Evolutionary conservation across 2,329 filamentous ascomycete species (phyloP).

Genomic region (Aureobasidium sp.): DNA sequence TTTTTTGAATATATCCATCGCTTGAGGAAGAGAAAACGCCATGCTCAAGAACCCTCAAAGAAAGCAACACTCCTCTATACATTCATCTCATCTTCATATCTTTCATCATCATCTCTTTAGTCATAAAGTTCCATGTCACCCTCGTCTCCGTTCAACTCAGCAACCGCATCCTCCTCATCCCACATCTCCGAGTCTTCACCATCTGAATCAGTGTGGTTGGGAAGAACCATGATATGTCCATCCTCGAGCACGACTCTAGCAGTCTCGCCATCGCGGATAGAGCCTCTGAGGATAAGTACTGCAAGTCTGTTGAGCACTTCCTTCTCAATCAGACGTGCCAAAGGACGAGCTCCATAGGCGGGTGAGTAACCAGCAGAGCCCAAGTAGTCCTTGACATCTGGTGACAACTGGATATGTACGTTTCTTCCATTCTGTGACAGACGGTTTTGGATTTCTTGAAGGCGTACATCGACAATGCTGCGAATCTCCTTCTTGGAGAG

Average conservation of each 20-base stretch:
- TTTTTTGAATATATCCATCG: not conserved
- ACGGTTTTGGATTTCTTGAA: constrained; percentile 84
- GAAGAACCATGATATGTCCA: constrained; percentile 70
- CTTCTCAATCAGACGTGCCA: constrained; percentile 88
- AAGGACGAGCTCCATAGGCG: constrained; percentile 84
- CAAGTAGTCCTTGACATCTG: constrained; percentile 87
- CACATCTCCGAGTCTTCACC: constrained; percentile 58
- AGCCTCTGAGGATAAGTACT: constrained; percentile 80
- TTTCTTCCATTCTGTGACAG: constrained; percentile 79
- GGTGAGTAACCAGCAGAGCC: constrained; percentile 89
- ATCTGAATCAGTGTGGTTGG: constrained; percentile 70
- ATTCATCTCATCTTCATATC: not conserved
- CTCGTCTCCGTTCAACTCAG: constrained; percentile 53
- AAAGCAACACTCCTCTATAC: not conserved
- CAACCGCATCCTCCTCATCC: constrained; percentile 65
- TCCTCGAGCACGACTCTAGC: constrained; percentile 73
- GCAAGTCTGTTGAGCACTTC: constrained; percentile 92
- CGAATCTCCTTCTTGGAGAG: constrained; percentile 85
- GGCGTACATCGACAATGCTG: constrained; percentile 86
- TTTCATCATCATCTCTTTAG: constrained; percentile 25
- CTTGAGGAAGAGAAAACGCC: not conserved
- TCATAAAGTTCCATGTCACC: constrained; percentile 60
- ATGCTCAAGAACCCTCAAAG: not conserved
- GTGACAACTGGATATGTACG: constrained; percentile 71
- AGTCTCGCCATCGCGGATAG: constrained; percentile 75